These are phyloP conservation scores for Sporothrix phasma DNA, from an alignment of 2,329 filamentous ascomycete genomes.

Conservation along the genomic window DNA sequence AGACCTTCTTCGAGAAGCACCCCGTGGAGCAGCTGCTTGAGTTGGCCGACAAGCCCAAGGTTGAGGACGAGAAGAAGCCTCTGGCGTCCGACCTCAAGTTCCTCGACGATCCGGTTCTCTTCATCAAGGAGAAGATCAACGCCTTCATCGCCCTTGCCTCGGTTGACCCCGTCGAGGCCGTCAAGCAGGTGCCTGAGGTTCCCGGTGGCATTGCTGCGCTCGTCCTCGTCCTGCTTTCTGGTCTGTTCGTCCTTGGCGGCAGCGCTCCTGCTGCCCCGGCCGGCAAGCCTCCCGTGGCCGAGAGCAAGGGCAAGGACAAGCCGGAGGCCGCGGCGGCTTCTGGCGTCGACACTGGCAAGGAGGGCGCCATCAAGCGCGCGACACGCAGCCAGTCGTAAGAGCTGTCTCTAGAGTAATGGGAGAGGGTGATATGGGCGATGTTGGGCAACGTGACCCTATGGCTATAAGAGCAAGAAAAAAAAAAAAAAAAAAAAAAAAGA, in stretches of 20 bases:
- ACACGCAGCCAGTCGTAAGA: slow-evolving; percentile 45
- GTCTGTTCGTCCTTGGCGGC: slow-evolving; percentile 45
- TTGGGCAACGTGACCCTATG: background rate
- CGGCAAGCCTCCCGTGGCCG: slow-evolving; percentile 54
- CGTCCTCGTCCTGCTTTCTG: slow-evolving; percentile 57
- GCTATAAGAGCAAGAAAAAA: background rate
- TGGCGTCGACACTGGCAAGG: slow-evolving; percentile 60
- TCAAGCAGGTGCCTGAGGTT: slow-evolving; percentile 86
- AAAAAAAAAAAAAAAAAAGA: background rate
- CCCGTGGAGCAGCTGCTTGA: slow-evolving; percentile 71
- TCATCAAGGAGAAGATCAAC: slow-evolving; percentile 84
- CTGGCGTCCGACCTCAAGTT: slow-evolving; percentile 74
- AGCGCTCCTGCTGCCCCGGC: slow-evolving; percentile 58
- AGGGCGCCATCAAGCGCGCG: slow-evolving; percentile 51
- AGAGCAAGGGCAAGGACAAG: slow-evolving; percentile 60
- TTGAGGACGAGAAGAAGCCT: slow-evolving; percentile 50
- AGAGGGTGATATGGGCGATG: background rate
- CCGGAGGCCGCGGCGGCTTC: slow-evolving; percentile 47
- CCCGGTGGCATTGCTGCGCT: slow-evolving; percentile 69
- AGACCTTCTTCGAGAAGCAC: slow-evolving; percentile 86
- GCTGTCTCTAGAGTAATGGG: background rate
- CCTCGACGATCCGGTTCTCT: slow-evolving; percentile 79
- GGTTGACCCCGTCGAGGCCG: slow-evolving; percentile 70
- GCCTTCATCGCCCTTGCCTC: slow-evolving; percentile 78
- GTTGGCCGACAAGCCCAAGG: slow-evolving; percentile 70